A percentile compares a stretch with the other conserved stretches of the same genome.
Conservation (phyloP, 208 protist genomes). For the Trypanosoma rangeli region DNA sequence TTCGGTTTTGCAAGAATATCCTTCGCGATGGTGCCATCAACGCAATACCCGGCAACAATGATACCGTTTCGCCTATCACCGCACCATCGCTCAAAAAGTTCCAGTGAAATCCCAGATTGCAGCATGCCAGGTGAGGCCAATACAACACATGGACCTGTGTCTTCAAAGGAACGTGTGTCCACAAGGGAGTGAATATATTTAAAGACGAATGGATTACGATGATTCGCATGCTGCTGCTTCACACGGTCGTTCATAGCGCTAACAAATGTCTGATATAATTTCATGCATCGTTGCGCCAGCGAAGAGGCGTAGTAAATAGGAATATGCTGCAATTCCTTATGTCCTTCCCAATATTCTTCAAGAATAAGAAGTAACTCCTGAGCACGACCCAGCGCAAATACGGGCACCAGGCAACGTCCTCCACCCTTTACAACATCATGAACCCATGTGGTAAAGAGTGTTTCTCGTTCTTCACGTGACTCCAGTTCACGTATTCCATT, state of each 20-base stretch:
- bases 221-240: conserved; percentile 88
- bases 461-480: conserved; percentile 94
- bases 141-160: conserved; percentile 94
- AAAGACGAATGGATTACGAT: conserved; percentile 98
- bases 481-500: conserved; percentile 97
- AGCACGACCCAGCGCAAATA: conserved; percentile 98
- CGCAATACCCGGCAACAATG: conserved; percentile 97
- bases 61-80: conserved; percentile 95
- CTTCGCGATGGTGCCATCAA: conserved; percentile 98
- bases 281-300: conserved; percentile 98
- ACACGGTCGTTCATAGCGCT: conserved; percentile 98
- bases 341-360: conserved; percentile 98
- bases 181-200: conserved; percentile 95
- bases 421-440: conserved; percentile 93
- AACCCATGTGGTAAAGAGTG: conserved; percentile 92
- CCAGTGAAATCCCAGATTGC: conserved; percentile 96
- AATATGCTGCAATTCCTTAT: conserved; percentile 96
- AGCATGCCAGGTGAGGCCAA: conserved; percentile 96
- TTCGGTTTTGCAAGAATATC: conserved; percentile 80
- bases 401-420: conserved; percentile 97
- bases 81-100: conserved; percentile 99
- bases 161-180: conserved; percentile 90
- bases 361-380: conserved; percentile 99
- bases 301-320: conserved; percentile 99
- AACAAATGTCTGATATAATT: conserved; percentile 97